Percentiles rank a stretch among this genome's conserved stretches.
phyloP scores from a whole-genome alignment of 2,329 filamentous ascomycete genomes.

The Tolypocladium inflatum region DNA sequence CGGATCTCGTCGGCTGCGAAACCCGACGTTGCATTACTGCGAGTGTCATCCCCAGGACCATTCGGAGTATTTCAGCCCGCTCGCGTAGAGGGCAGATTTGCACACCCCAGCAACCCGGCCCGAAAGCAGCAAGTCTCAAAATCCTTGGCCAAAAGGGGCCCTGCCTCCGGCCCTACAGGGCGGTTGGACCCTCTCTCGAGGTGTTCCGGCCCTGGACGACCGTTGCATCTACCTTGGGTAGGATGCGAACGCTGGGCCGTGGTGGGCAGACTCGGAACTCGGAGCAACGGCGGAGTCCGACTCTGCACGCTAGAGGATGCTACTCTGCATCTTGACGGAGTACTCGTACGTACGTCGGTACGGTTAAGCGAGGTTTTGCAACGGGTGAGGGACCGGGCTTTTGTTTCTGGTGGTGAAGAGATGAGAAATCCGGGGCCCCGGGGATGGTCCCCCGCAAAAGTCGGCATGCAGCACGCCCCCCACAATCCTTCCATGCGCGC shows the following conservation, averaged over 20 bases:
- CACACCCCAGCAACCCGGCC: no score
- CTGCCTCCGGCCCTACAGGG: not conserved
- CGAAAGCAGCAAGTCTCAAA: not conserved
- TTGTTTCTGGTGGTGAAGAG: no score
- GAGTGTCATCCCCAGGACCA: not conserved
- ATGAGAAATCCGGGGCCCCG: no score
- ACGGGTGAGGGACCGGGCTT: no score
- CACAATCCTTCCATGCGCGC: not conserved
- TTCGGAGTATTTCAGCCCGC: not conserved
- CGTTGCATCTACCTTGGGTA: no score
- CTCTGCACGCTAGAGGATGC: not conserved
- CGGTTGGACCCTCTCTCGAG: not conserved
- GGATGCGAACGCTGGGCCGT: not conserved
- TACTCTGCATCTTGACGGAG: not conserved
- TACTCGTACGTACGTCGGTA: no score
- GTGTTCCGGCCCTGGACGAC: not conserved
- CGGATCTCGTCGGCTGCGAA: not conserved
- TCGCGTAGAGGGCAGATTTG: not conserved
- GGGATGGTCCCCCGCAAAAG: not conserved
- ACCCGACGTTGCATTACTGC: not conserved
- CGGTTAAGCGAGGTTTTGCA: no score
- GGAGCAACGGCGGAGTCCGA: not conserved
- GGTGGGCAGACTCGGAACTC: not conserved
- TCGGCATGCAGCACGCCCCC: not conserved
- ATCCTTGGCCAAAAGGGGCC: not conserved